These are phyloP conservation scores for Esteya vermicola DNA, from an alignment of 2,329 filamentous ascomycete genomes.

Conservation along the genomic window DNA sequence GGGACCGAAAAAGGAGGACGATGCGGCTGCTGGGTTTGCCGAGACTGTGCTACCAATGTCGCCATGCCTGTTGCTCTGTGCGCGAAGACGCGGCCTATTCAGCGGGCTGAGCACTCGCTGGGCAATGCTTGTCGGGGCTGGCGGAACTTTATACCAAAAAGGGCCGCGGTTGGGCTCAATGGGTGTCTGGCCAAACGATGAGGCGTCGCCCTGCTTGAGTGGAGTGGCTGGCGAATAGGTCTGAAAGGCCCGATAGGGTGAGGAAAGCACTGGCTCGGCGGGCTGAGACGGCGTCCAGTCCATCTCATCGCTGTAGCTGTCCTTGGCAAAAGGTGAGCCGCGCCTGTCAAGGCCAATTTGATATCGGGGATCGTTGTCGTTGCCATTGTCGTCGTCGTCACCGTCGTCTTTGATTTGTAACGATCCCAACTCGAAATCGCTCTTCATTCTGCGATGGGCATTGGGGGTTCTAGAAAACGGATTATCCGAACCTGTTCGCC, in stretches of 20 bases:
- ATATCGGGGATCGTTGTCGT: too few relatives aligned
- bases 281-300: conserved; percentile 53
- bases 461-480: too few relatives aligned
- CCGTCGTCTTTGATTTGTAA: background rate
- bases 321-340: too few relatives aligned
- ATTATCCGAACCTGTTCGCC: background rate
- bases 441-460: conserved; percentile 1
- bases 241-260: conserved; percentile 41
- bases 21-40: background rate
- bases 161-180: conserved; percentile 31
- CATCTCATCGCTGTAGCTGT: conserved; percentile 44
- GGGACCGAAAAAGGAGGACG: background rate
- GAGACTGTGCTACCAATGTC: too few relatives aligned
- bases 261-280: conserved; percentile 18
- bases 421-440: conserved; percentile 1
- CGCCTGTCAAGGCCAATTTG: too few relatives aligned
- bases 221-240: conserved; percentile 15
- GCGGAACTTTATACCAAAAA: conserved; percentile 58
- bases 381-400: too few relatives aligned
- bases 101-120: conserved; percentile 48
- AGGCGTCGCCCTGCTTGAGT: too few relatives aligned
- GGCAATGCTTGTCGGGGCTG: conserved; percentile 53
- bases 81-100: conserved; percentile 36
- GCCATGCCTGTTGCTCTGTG: conserved; percentile 1
- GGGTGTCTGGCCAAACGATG: conserved; percentile 30